Evolutionary conservation across 2,329 filamentous ascomycete species (phyloP).

Genomic region (Alternaria brassicicola): DNA sequence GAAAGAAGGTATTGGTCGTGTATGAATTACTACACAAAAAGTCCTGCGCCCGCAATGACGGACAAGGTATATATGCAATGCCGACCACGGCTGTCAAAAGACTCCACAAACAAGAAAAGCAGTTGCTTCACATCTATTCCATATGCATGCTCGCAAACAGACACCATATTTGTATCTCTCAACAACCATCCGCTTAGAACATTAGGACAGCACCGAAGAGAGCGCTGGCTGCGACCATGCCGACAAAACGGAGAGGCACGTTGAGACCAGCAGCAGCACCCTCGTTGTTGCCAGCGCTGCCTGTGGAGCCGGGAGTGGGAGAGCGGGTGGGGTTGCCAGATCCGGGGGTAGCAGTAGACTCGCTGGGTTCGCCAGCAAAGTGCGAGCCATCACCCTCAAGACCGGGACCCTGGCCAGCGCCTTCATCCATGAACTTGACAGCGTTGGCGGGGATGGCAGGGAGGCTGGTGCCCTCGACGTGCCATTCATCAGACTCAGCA

Average conservation of each 20-base stretch:
- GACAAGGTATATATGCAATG: conserved; percentile 14
- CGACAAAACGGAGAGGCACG: conserved; percentile 39
- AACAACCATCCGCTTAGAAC: conserved; percentile 29
- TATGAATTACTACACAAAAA: conserved; percentile 18
- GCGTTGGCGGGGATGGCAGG: conserved; percentile 64
- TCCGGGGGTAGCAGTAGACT: conserved; percentile 36
- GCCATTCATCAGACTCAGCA: conserved; percentile 59
- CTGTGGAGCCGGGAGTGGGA: conserved; percentile 17
- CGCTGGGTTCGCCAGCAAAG: conserved; percentile 39
- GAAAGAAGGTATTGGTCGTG: not conserved
- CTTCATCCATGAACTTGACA: conserved; percentile 61
- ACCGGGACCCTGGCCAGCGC: conserved; percentile 63
- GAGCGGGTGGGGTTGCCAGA: conserved; percentile 38
- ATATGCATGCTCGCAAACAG: conserved; percentile 3
- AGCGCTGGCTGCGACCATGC: conserved; percentile 39
- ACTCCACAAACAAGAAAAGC: conserved; percentile 9
- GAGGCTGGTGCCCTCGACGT: conserved; percentile 58
- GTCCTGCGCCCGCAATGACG: conserved; percentile 15
- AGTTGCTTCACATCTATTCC: conserved; percentile 9
- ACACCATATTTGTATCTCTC: not conserved
- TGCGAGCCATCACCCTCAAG: conserved; percentile 57
- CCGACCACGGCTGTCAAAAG: conserved; percentile 4
- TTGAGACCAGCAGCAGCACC: conserved; percentile 33
- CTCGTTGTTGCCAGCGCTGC: conserved; percentile 4
- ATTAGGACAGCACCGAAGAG: conserved; percentile 41